These are phyloP conservation scores for Takakia lepidozioides DNA, from an alignment of 225 moss, liverwort and hornwort genomes.

Conservation along the genomic window DNA sequence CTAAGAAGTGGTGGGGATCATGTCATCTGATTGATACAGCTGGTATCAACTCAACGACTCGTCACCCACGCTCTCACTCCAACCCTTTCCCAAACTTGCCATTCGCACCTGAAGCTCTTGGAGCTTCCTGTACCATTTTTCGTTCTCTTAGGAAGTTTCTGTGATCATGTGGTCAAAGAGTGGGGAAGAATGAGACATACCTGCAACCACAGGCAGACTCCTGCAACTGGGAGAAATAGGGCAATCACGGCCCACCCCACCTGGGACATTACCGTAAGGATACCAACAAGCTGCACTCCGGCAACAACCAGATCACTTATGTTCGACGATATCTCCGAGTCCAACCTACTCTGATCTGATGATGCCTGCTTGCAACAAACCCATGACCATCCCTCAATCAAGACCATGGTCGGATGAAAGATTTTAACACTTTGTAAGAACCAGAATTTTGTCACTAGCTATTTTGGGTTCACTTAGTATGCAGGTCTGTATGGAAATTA, in stretches of 20 bases:
- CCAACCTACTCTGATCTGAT: slow-evolving; percentile 49
- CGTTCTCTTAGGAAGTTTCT: background rate
- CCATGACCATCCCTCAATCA: too few relatives aligned
- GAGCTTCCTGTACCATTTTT: too few relatives aligned
- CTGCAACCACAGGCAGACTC: slow-evolving; percentile 54
- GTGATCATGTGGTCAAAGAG: background rate
- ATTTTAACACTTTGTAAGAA: background rate
- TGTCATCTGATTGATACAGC: too few relatives aligned
- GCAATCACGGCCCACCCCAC: slow-evolving; percentile 51
- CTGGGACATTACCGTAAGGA: slow-evolving; percentile 59
- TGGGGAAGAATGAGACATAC: slow-evolving; percentile 9
- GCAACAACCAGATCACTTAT: slow-evolving; percentile 52
- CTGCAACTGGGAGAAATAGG: slow-evolving; percentile 42
- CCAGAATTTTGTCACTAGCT: background rate
- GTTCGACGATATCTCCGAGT: slow-evolving; percentile 53
- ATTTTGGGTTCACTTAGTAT: too few relatives aligned
- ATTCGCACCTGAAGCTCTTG: too few relatives aligned
- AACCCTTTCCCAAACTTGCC: too few relatives aligned
- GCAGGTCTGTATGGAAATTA: too few relatives aligned
- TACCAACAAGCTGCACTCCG: slow-evolving; percentile 39
- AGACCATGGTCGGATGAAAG: too few relatives aligned
- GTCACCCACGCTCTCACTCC: too few relatives aligned
- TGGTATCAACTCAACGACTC: too few relatives aligned
- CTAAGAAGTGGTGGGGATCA: too few relatives aligned
- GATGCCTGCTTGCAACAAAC: slow-evolving; percentile 50